Evolutionary conservation across 129 eudicot genomes (phyloP), one percentile per base, ranked within the genome.

Genomic region (Heracleum sosnowskyi): DNA sequence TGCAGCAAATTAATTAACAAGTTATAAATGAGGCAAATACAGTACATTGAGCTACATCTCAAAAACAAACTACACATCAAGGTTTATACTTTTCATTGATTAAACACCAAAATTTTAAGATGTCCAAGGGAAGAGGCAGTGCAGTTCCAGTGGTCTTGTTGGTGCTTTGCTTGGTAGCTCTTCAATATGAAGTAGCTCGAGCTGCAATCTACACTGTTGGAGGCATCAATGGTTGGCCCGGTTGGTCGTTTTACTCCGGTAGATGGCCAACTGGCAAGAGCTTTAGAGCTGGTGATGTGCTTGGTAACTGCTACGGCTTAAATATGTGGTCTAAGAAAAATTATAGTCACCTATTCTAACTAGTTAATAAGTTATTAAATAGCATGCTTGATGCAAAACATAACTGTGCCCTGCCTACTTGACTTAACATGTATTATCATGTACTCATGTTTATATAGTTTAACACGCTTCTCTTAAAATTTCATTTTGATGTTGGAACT

Each of bases 71-170:
- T 29, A 63, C 70, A 63, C 16, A 11, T 8, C 13, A n/a, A 9
- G 11, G 15, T 63, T 29, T 12, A 11, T 63, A 28, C 5, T n/a
- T 62, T n/a, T 63, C 70, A n/a, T 63, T 31, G 7, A 9, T 16
- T 4, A 69, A 35, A 69, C 20, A 33, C 22, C 20, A 35, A 7
- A 68, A 10, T 4, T n/a, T n/a, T 12, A n/a, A n/a, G 13, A 66
- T 69, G 74, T 34, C 82, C 71, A 78, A 57, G 88, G 86, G 85
- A 82, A 87, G 91, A 80, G 85, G 91, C 83, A 82, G 85, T 87
- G 88, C 88, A 77, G 47, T 57, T n/a, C 53, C 46, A 11, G 41
- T 49, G 28, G 51, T 18, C 57, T 17, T 53, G 33, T 33, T 64
- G 75, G 26, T 69, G 69, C 34, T 76, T 41, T 79, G 41, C 37